Percentiles rank a stretch among this genome's conserved stretches.
Evolutionary conservation across 352 stramenopile species (phyloP).

Genomic region (Blastocystis sp.): DNA sequence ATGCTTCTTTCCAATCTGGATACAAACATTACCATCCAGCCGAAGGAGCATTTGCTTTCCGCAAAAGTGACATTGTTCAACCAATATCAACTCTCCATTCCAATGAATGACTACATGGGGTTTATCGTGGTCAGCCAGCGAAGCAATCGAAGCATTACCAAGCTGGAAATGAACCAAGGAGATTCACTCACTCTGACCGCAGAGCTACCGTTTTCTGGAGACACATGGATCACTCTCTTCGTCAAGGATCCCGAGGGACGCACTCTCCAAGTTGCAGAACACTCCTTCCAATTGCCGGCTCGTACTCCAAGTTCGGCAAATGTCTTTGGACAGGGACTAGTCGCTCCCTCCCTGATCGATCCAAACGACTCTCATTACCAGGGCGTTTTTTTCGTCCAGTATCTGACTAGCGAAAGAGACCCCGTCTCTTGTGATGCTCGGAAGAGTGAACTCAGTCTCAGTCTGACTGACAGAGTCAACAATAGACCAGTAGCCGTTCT

Average conservation of each 20-base stretch:
- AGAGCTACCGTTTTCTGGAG: neutral
- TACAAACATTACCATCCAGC: too few relatives aligned
- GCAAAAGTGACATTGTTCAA: too few relatives aligned
- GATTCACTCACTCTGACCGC: neutral
- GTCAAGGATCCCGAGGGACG: neutral
- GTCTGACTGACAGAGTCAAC: neutral
- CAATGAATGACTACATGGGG: neutral
- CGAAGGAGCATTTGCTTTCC: too few relatives aligned
- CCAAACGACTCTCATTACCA: neutral
- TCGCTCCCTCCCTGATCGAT: neutral
- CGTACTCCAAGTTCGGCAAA: neutral
- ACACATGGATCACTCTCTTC: neutral
- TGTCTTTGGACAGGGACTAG: neutral
- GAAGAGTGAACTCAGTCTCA: neutral
- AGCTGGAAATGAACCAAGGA: neutral
- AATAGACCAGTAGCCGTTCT: too few relatives aligned
- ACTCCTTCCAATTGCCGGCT: neutral
- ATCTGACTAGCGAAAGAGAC: neutral
- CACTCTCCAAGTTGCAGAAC: neutral
- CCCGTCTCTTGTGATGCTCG: neutral
- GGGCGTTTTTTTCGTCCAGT: neutral
- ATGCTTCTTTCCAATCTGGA: too few relatives aligned
- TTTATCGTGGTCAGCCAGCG: neutral
- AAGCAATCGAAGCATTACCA: neutral
- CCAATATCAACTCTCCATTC: neutral